Evolutionary conservation across 2,329 filamentous ascomycete species (phyloP).

Genomic region (Phialophora chinensis): DNA sequence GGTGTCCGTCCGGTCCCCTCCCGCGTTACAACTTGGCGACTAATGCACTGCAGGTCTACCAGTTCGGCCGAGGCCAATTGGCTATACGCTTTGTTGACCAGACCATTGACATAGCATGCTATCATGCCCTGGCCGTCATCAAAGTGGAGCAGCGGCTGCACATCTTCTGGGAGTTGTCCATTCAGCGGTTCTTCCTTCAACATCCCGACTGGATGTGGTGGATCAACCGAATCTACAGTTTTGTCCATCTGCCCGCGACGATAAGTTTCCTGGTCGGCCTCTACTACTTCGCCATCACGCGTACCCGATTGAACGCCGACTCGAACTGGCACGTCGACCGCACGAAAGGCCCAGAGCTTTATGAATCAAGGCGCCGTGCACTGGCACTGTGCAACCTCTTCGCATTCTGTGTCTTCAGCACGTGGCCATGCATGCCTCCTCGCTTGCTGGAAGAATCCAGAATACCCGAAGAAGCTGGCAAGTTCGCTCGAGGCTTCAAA

Average conservation of each 20-base stretch:
- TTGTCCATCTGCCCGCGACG: constrained; percentile 55
- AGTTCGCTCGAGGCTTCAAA: constrained; percentile 64
- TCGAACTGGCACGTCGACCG: background rate
- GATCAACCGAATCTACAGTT: constrained; percentile 52
- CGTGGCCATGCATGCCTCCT: constrained; percentile 58
- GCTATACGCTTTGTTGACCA: constrained; percentile 34
- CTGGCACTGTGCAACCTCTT: constrained; percentile 57
- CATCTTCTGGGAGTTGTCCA: constrained; percentile 46
- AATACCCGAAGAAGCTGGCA: constrained; percentile 62
- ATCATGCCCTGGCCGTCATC: constrained; percentile 53
- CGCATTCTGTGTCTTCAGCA: constrained; percentile 56
- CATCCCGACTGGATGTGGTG: constrained; percentile 47
- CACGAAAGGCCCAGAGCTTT: constrained; percentile 54
- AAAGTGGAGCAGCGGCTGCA: constrained; percentile 47
- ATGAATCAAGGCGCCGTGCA: constrained; percentile 59
- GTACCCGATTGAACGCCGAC: constrained; percentile 43
- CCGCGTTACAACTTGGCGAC: background rate
- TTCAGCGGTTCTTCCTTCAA: constrained; percentile 51
- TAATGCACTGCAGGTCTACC: constrained; percentile 17
- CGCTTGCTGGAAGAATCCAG: constrained; percentile 57
- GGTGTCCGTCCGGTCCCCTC: constrained; percentile 28
- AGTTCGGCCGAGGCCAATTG: constrained; percentile 34
- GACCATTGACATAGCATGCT: constrained; percentile 48
- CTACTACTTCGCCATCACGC: constrained; percentile 52
- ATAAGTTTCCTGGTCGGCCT: constrained; percentile 56